Conservation (phyloP, 257 asterid genomes). For the Fraxinus cuspidata region DNA sequence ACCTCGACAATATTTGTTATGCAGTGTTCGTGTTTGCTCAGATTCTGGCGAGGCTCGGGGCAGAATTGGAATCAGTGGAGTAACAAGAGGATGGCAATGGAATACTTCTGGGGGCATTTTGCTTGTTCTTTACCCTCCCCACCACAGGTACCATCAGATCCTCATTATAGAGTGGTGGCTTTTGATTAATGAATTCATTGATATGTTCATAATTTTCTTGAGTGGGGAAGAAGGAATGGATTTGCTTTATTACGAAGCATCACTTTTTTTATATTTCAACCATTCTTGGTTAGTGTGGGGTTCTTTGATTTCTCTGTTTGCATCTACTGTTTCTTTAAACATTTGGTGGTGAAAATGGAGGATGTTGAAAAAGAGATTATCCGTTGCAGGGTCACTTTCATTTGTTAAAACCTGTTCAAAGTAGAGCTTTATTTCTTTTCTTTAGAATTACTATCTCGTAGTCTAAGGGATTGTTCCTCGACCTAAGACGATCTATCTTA, state of each 20-base stretch:
- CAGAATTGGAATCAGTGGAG: conserved; percentile 43
- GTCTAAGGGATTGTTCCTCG: too few species aligned
- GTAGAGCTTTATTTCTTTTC: too few species aligned
- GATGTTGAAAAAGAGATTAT: neutral
- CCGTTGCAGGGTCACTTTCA: conserved; percentile 35
- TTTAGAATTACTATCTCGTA: too few species aligned
- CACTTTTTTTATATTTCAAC: conserved; percentile 17
- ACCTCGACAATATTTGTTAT: conserved; percentile 16
- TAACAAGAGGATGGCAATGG: conserved; percentile 32
- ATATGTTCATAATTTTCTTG: conserved; percentile 35
- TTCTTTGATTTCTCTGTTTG: neutral
- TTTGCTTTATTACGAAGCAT: conserved; percentile 59
- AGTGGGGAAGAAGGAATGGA: conserved; percentile 57
- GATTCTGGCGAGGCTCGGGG: conserved; percentile 36
- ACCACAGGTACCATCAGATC: conserved; percentile 26
- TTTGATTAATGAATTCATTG: conserved; percentile 22
- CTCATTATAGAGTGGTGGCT: conserved; percentile 17
- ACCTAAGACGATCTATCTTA: too few species aligned
- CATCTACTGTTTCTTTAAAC: neutral
- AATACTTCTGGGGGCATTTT: conserved; percentile 64
- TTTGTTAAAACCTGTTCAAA: conserved; percentile 27
- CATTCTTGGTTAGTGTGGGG: conserved; percentile 9
- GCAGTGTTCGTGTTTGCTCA: conserved; percentile 24
- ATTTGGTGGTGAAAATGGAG: conserved; percentile 21
- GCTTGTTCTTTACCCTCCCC: conserved; percentile 27